Evolutionary conservation across 345 rosid genomes (phyloP).

Genomic region (Gossypium rotundifolium): DNA sequence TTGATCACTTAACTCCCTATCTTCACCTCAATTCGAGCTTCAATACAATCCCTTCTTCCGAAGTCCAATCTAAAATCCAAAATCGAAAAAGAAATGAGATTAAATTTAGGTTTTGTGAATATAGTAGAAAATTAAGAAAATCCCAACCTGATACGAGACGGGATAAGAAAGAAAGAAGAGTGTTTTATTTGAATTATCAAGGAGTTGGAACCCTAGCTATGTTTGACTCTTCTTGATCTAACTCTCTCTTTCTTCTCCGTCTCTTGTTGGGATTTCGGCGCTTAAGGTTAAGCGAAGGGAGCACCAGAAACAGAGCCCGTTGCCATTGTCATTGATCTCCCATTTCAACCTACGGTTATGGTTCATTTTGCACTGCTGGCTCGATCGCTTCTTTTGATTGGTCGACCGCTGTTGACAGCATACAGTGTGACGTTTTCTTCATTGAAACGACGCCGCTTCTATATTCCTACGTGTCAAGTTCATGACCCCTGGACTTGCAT

Average conservation of each 20-base stretch:
- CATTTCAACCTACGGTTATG: background rate
- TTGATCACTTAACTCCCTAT: conserved; percentile 11
- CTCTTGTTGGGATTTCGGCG: background rate
- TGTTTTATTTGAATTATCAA: conserved; percentile 2
- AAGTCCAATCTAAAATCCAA: conserved; percentile 6
- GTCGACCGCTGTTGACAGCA: background rate
- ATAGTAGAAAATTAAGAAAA: conserved; percentile 10
- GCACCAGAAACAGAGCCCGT: background rate
- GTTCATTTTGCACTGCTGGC: conserved; percentile 6
- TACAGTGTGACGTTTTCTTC: background rate
- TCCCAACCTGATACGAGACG: conserved; percentile 20
- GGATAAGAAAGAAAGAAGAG: conserved; percentile 14
- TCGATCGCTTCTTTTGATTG: conserved; percentile 1
- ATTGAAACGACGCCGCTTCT: background rate
- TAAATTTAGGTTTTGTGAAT: conserved; percentile 3
- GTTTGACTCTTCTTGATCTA: conserved; percentile 22
- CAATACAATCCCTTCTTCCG: conserved; percentile 8
- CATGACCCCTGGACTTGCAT: too few relatives aligned
- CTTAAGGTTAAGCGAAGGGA: background rate
- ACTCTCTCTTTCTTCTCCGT: background rate
- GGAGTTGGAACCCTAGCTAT: background rate
- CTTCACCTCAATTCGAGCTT: conserved; percentile 17
- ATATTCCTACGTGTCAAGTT: background rate
- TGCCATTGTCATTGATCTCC: background rate
- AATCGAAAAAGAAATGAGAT: background rate